These are phyloP conservation scores for Blastocystis sp. DNA, from an alignment of 352 stramenopile species.

Conservation along the genomic window DNA sequence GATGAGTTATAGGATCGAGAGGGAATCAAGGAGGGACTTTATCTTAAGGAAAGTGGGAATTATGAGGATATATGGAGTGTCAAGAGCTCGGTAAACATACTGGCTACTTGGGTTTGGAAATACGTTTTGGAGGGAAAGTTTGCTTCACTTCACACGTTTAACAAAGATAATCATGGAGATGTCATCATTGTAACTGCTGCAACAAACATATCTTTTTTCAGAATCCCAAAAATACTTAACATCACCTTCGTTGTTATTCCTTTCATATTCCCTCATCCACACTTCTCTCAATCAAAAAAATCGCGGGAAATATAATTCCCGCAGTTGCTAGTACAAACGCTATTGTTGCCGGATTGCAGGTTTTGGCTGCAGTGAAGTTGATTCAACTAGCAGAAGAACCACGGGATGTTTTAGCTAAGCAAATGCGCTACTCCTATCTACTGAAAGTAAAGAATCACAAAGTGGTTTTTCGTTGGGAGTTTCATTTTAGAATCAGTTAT, in stretches of 20 bases:
- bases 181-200: conserved; percentile 95
- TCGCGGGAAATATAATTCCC: conserved; percentile 98
- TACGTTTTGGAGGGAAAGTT: conserved; percentile 25
- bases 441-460: conserved; percentile 60
- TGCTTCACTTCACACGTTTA: conserved; percentile 76
- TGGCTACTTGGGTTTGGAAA: conserved; percentile 2
- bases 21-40: background rate
- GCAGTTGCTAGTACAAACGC: conserved; percentile 99
- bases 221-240: background rate
- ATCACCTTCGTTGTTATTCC: conserved; percentile 76
- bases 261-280: conserved; percentile 77
- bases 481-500: conserved; percentile 21
- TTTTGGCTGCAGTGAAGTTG: conserved; percentile 72
- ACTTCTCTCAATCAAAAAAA: conserved; percentile 86
- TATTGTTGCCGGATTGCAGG: conserved; percentile 93
- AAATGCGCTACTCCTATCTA: conserved; percentile 49
- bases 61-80: background rate
- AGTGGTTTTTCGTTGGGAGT: background rate
- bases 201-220: conserved; percentile 73
- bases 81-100: background rate
- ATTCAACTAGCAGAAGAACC: background rate
- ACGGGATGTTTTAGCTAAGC: background rate
- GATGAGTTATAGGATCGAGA: background rate
- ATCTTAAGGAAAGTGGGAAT: background rate
- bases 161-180: conserved; percentile 93